Percentiles rank a stretch among this genome's conserved stretches.
These are phyloP conservation scores for Collybiopsis confluens DNA, from an alignment of 768 basidiomycete species.

Conservation along the genomic window DNA sequence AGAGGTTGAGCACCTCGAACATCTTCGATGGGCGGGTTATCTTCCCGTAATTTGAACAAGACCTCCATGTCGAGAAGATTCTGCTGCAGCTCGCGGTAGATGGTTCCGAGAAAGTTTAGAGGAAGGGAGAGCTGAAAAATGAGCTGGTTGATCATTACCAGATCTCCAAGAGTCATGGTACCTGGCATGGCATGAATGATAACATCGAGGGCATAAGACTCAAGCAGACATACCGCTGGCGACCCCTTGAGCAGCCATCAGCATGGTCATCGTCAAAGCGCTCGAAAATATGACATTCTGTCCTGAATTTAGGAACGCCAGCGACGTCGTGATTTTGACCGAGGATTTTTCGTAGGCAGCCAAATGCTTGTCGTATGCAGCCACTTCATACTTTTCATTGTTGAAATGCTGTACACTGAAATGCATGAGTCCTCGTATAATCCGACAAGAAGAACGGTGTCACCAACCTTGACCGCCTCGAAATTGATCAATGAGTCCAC, in stretches of 20 bases:
- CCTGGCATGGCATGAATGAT: conserved; percentile 41
- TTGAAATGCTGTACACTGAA: conserved; percentile 76
- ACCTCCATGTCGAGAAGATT: conserved; percentile 97
- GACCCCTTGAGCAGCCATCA: conserved; percentile 92
- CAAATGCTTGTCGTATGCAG: conserved; percentile 89
- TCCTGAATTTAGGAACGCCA: conserved; percentile 92
- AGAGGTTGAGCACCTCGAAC: conserved; percentile 64
- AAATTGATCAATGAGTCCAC: conserved; percentile 98
- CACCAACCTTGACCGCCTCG: conserved; percentile 92
- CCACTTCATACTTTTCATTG: conserved; percentile 89
- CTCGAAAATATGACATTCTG: conserved; percentile 96
- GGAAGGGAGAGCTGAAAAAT: conserved; percentile 97
- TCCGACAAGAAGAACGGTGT: not conserved
- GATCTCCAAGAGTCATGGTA: conserved; percentile 96
- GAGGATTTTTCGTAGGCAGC: conserved; percentile 86
- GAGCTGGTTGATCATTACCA: conserved; percentile 99
- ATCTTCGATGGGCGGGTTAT: conserved; percentile 76
- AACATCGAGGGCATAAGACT: not conserved
- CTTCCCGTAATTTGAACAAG: conserved; percentile 82
- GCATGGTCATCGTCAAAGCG: conserved; percentile 93
- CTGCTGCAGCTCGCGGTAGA: conserved; percentile 95
- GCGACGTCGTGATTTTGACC: conserved; percentile 90
- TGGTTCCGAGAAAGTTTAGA: conserved; percentile 94
- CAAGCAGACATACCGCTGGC: conserved; percentile 60
- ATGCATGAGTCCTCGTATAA: conserved; percentile 4